These are phyloP conservation scores for Mortierella sp. DNA, from an alignment of 371 early-diverging fungal genomes.

Conservation along the genomic window DNA sequence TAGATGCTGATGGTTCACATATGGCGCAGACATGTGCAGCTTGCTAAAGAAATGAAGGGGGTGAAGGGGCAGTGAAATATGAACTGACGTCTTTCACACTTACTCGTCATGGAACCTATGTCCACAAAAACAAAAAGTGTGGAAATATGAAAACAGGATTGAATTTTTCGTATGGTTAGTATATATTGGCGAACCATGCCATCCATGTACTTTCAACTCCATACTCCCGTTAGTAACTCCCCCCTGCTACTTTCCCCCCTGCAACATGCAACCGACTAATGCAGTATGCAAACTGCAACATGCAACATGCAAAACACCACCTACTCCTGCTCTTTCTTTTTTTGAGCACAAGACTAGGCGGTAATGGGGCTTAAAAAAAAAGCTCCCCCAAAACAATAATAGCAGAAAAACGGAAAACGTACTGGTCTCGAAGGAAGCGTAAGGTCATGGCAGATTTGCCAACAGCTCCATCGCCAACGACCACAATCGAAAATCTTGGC, in stretches of 20 bases:
- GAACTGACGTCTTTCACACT: constrained; percentile 12
- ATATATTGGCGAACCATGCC: background rate
- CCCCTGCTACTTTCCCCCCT: background rate
- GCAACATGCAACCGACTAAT: background rate
- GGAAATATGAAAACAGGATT: background rate
- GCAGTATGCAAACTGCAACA: background rate
- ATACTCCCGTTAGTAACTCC: background rate
- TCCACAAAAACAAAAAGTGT: background rate
- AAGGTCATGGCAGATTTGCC: constrained; percentile 56
- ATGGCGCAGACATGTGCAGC: background rate
- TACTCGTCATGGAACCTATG: constrained; percentile 38
- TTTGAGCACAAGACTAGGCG: too few species aligned
- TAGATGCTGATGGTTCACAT: background rate
- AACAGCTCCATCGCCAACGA: constrained; percentile 55
- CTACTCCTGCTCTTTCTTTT: background rate
- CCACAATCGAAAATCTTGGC: constrained; percentile 39
- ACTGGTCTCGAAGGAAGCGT: constrained; percentile 58
- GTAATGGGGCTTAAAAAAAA: too few species aligned
- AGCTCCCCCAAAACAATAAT: background rate
- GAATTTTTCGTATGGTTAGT: background rate
- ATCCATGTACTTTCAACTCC: background rate
- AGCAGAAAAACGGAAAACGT: constrained; percentile 9
- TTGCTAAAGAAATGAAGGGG: background rate
- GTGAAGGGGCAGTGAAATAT: background rate
- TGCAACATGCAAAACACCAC: background rate